Conservation (phyloP, 768 basidiomycete genomes). For the Suillus lakei region DNA sequence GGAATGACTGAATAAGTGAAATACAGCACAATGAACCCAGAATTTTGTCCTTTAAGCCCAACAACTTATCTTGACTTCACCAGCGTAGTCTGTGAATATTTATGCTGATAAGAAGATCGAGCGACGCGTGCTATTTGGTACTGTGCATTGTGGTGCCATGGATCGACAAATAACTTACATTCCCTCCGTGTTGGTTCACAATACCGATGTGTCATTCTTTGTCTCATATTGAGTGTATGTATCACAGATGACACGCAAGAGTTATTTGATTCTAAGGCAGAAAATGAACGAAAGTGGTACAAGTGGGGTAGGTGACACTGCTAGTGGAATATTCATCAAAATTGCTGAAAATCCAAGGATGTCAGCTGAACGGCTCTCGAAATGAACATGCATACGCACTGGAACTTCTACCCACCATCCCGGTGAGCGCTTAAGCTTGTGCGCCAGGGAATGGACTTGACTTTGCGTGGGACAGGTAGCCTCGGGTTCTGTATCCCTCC, state of each 20-base stretch:
- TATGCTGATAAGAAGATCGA: too few relatives aligned
- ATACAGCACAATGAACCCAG: too few relatives aligned
- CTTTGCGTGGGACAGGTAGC: not conserved
- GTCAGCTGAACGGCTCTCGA: not conserved
- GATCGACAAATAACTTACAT: too few relatives aligned
- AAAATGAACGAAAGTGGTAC: not conserved
- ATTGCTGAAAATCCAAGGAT: not conserved
- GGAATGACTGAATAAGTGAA: too few relatives aligned
- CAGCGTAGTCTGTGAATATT: too few relatives aligned
- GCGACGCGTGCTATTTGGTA: too few relatives aligned
- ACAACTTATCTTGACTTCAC: too few relatives aligned
- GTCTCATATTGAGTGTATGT: not conserved
- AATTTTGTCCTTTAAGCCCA: too few relatives aligned
- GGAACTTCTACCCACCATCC: not conserved
- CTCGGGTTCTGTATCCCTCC: not conserved
- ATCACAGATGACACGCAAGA: not conserved
- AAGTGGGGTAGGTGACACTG: not conserved
- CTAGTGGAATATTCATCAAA: not conserved
- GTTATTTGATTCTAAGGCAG: not conserved
- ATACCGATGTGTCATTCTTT: too few relatives aligned
- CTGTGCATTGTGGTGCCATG: too few relatives aligned
- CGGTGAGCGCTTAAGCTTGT: conserved; percentile 2
- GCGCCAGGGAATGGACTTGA: not conserved
- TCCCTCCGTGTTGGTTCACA: too few relatives aligned
- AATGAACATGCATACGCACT: not conserved